phyloP scores from a whole-genome alignment of 2,329 filamentous ascomycete species.

The Stagonosporopsis chrysanthemi region DNA sequence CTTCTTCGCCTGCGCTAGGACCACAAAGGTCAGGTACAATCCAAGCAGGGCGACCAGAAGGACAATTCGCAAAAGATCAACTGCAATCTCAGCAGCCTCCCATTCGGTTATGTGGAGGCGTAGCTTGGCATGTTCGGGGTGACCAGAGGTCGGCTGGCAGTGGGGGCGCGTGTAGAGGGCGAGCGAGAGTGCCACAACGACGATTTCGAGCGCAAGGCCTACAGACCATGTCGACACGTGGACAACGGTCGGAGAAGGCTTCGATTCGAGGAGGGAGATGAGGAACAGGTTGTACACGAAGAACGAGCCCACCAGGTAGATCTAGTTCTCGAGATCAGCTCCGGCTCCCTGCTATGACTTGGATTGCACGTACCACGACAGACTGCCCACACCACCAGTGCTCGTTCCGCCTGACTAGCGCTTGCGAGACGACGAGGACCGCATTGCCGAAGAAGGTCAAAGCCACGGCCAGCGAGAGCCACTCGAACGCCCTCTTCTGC shows the following conservation, averaged over 20 bases:
- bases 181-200: constrained; percentile 74
- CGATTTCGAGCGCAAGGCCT: constrained; percentile 74
- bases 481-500: constrained; percentile 76
- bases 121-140: constrained; percentile 23
- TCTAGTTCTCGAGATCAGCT: constrained; percentile 57
- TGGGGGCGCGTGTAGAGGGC: constrained; percentile 73
- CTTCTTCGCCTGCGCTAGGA: constrained; percentile 31
- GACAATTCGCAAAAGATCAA: constrained; percentile 73
- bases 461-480: constrained; percentile 73
- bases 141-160: constrained; percentile 64
- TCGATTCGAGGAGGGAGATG: constrained; percentile 85
- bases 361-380: constrained; percentile 67
- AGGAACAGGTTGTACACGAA: constrained; percentile 88
- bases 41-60: constrained; percentile 66
- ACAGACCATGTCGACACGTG: constrained; percentile 83
- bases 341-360: too few species aligned
- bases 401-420: constrained; percentile 69
- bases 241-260: constrained; percentile 78
- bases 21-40: constrained; percentile 67
- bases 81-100: constrained; percentile 70
- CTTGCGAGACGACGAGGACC: constrained; percentile 75
- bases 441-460: constrained; percentile 80
- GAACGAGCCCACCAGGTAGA: constrained; percentile 83
- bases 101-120: constrained; percentile 59
- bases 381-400: constrained; percentile 85